These are phyloP conservation scores for Beauveria australis DNA, from an alignment of 2,329 filamentous ascomycete species.

Conservation along the genomic window DNA sequence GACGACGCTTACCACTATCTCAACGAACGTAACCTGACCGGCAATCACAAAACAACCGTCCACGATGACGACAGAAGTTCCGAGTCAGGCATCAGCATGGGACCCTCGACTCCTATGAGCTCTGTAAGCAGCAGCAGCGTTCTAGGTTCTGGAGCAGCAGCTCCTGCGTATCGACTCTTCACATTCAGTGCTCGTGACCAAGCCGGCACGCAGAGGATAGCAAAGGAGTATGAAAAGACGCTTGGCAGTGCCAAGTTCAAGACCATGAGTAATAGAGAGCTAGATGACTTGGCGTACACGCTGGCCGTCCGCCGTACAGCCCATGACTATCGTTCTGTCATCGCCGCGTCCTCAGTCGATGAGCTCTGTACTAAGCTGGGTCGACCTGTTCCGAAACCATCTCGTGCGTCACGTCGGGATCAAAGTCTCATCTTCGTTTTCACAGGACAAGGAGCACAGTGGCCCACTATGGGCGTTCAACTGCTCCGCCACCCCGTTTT, in stretches of 20 bases:
- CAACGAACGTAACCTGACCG: not conserved
- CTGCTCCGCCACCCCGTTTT: slow-evolving; percentile 17
- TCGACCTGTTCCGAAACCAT: not conserved
- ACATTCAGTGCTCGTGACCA: not conserved
- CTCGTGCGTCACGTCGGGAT: not conserved
- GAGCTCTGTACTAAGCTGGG: not conserved
- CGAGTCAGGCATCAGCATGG: not conserved
- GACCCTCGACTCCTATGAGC: not conserved
- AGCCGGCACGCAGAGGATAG: not conserved
- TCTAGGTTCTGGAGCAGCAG: not conserved
- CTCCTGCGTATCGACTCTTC: not conserved
- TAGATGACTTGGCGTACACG: not conserved
- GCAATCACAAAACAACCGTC: not conserved
- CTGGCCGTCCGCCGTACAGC: not conserved
- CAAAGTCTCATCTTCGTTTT: slow-evolving; percentile 19
- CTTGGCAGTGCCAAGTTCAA: not conserved
- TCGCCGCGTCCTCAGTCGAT: not conserved
- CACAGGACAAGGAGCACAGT: slow-evolving; percentile 28
- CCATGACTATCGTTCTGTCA: not conserved
- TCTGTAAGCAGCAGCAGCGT: not conserved
- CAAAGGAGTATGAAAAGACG: not conserved
- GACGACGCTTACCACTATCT: slow-evolving; percentile 14
- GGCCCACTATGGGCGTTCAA: slow-evolving; percentile 23
- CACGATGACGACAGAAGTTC: not conserved
- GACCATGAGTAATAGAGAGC: not conserved